These are phyloP conservation scores for Saturnispora besseyi DNA, from an alignment of 805 yeast species.

Conservation along the genomic window DNA sequence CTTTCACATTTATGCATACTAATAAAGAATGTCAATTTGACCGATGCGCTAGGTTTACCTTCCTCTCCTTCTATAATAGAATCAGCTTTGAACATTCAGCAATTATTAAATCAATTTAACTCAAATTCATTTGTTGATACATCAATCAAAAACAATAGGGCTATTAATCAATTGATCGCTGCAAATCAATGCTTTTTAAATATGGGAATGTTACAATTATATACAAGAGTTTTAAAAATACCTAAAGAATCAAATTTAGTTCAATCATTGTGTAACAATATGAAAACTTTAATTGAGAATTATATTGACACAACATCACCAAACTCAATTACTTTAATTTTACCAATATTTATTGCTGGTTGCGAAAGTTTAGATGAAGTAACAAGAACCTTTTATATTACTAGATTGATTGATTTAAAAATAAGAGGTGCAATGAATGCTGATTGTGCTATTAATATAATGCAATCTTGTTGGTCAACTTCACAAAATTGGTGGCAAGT, in stretches of 20 bases:
- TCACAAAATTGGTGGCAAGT: slow-evolving; percentile 45
- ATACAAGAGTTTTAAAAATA: slow-evolving; percentile 43
- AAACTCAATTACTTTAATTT: slow-evolving; percentile 47
- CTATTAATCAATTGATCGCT: slow-evolving; percentile 28
- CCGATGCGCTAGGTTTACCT: slow-evolving; percentile 6
- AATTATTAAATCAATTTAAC: slow-evolving; percentile 24
- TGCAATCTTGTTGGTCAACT: slow-evolving; percentile 46
- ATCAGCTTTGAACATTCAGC: slow-evolving; percentile 34
- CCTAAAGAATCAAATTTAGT: slow-evolving; percentile 39
- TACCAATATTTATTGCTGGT: slow-evolving; percentile 50
- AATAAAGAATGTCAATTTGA: slow-evolving; percentile 26
- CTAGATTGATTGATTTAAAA: slow-evolving; percentile 34
- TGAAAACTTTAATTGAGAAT: slow-evolving; percentile 29
- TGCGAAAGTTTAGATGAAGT: slow-evolving; percentile 40
- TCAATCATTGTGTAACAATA: slow-evolving; percentile 37
- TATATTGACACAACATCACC: slow-evolving; percentile 38
- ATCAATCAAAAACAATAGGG: slow-evolving; percentile 3
- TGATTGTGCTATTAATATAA: slow-evolving; percentile 28
- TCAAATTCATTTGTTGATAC: slow-evolving; percentile 9
- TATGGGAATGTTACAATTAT: slow-evolving; percentile 47
- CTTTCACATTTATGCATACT: slow-evolving; percentile 41
- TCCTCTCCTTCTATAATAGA: slow-evolving; percentile 19
- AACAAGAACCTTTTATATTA: slow-evolving; percentile 29
- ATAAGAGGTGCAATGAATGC: slow-evolving; percentile 33
- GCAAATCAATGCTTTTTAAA: slow-evolving; percentile 46